These are phyloP conservation scores for Aureobasidium lini DNA, from an alignment of 2,329 filamentous ascomycete species.

Conservation along the genomic window DNA sequence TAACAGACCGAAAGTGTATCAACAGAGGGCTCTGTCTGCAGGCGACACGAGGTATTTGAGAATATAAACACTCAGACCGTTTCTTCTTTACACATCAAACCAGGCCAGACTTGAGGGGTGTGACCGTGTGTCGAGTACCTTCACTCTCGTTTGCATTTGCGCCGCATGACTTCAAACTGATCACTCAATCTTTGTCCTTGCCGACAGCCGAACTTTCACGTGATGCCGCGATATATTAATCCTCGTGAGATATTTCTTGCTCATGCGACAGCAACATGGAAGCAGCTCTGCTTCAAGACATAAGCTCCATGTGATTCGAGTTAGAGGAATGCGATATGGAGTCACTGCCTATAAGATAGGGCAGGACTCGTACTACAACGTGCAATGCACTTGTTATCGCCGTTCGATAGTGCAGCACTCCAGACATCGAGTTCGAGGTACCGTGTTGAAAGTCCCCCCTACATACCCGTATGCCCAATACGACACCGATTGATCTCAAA, in stretches of 20 bases:
- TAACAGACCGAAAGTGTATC: neutral
- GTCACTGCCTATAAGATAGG: too few relatives aligned
- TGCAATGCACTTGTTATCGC: too few relatives aligned
- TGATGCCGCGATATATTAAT: neutral
- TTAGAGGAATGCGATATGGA: too few relatives aligned
- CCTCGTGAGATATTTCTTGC: neutral
- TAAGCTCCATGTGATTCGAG: too few relatives aligned
- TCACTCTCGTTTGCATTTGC: neutral
- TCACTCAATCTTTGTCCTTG: neutral
- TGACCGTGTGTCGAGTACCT: neutral
- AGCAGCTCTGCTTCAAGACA: too few relatives aligned
- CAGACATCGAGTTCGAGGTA: too few relatives aligned
- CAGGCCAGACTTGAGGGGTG: constrained; percentile 9
- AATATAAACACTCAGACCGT: neutral
- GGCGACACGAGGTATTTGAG: neutral
- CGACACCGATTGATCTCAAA: neutral
- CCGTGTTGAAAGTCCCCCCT: too few relatives aligned
- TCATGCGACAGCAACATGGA: too few relatives aligned
- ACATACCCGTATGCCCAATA: neutral
- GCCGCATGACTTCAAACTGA: constrained; percentile 5
- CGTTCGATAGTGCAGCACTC: too few relatives aligned
- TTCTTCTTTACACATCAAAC: neutral
- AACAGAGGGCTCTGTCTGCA: neutral
- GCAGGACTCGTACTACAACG: too few relatives aligned
- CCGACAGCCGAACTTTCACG: constrained; percentile 3